Evolutionary conservation across 805 yeast genomes (phyloP), one percentile per base, ranked within the genome.

Genomic region (Candida patagonica): DNA sequence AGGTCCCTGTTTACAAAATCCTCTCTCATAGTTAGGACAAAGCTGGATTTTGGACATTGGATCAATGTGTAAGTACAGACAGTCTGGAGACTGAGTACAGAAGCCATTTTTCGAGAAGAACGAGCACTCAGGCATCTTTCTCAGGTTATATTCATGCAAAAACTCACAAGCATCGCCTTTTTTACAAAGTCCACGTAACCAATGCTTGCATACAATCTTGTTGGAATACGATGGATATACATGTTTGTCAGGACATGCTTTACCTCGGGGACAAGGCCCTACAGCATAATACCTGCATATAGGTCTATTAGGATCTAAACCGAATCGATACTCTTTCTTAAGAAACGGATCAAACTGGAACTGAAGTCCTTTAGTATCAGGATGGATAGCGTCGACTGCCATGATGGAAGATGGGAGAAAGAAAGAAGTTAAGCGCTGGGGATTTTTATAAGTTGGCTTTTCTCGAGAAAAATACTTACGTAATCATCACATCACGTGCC

Each of bases 81-180:
- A 92, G 56, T 92, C 99, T 1, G 95, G 92, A 0, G 87, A 74
- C 59, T 87, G 96, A 5, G 94, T 81, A 59, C 98, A 89, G 35
- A 42, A 48, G 10, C 65, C 69, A 49, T 76, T 77, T 30, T 85
- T 79, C 32, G 86, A 71, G 60, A 74, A 89, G 60, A 85, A 84
- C 19, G 86, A 73, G 60, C 99, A 92, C 60, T 92, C 98, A 2
- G 97, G 97, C 94, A 92, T 89, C 61, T 84, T 86, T 44, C 94
- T 70, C 51, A 92, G 64, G 55, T 92, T 89, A 56, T 88, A 88
- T 57, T 92, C 99, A 61, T 92, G 99, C 33, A 92, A 63, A 54
- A 85, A 92, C 65, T 92, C 99, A 61, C 99, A 92, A 49, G 84
- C 85, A 51, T 87, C 95, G 37, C 94, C 94, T 67, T 89, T 89